These are phyloP conservation scores for Isabelozyma gotoi DNA, from an alignment of 805 yeast genomes.

Conservation along the genomic window DNA sequence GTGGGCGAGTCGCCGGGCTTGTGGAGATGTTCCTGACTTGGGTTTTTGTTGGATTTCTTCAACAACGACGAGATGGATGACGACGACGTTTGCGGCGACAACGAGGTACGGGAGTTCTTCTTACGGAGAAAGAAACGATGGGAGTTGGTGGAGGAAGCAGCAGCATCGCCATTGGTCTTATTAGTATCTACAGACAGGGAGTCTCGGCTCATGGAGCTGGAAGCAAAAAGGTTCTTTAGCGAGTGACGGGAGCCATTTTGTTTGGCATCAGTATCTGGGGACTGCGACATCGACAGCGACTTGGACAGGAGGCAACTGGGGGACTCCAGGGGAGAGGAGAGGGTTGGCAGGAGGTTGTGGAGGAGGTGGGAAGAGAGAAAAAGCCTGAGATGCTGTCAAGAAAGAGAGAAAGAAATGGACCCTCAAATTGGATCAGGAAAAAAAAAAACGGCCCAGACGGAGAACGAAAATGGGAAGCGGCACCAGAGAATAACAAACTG, in stretches of 20 bases:
- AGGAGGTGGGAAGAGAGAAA: too few relatives aligned
- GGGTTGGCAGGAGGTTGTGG: too few relatives aligned
- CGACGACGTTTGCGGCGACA: conserved; percentile 26
- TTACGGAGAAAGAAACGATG: conserved; percentile 25
- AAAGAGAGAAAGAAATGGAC: too few relatives aligned
- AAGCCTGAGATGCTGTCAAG: too few relatives aligned
- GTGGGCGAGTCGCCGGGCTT: neutral
- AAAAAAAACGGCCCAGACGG: too few relatives aligned
- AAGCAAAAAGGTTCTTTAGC: neutral
- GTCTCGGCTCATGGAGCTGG: neutral
- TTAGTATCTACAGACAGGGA: neutral
- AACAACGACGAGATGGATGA: conserved; percentile 16
- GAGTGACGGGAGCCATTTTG: conserved; percentile 2
- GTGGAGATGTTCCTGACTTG: conserved; percentile 4
- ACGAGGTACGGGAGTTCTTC: conserved; percentile 18
- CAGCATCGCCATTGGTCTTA: conserved; percentile 1
- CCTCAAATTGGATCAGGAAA: too few relatives aligned
- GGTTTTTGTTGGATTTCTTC: conserved; percentile 3
- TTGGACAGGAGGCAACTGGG: neutral
- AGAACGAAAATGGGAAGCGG: too few relatives aligned
- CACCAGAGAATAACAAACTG: too few relatives aligned
- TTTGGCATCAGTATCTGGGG: neutral
- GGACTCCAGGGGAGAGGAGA: too few relatives aligned
- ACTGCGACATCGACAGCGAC: neutral
- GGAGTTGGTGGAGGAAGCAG: conserved; percentile 8